Evolutionary conservation across 2,329 filamentous ascomycete genomes (phyloP).

Genomic region (Metarhizium anisopliae): DNA sequence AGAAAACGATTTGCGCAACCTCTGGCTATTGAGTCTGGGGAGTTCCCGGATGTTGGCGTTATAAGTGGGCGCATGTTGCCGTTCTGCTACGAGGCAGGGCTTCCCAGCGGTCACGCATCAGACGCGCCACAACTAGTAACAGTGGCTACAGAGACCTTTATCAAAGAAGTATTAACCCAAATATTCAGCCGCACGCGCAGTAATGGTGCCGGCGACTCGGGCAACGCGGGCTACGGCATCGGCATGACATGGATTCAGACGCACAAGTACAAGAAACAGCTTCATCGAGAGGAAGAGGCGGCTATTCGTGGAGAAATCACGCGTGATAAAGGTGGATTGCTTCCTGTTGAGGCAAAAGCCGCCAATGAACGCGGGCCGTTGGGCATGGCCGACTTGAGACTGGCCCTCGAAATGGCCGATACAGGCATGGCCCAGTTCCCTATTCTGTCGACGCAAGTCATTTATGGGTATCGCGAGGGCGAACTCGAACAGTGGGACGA

Average conservation of each 20-base stretch:
- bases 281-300: conserved; percentile 67
- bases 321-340: conserved; percentile 65
- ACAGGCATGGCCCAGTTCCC: conserved; percentile 71
- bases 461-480: conserved; percentile 64
- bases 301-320: conserved; percentile 64
- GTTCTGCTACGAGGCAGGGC: conserved; percentile 58
- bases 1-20: conserved; percentile 56
- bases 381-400: conserved; percentile 66
- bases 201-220: conserved; percentile 55
- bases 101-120: conserved; percentile 46
- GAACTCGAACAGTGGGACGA: conserved; percentile 61
- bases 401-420: conserved; percentile 69
- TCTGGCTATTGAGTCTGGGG: conserved; percentile 57
- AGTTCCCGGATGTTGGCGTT: conserved; percentile 56
- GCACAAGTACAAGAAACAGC: conserved; percentile 63
- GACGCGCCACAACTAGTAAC: conserved; percentile 58
- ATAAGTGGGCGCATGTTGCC: conserved; percentile 59
- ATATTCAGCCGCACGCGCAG: conserved; percentile 56
- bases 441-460: conserved; percentile 60
- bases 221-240: conserved; percentile 53
- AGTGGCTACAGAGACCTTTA: conserved; percentile 56
- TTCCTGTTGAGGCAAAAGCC: conserved; percentile 74
- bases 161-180: conserved; percentile 56
- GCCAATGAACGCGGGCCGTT: conserved; percentile 63
- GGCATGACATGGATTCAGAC: conserved; percentile 70